Evolutionary conservation across 2,329 filamentous ascomycete genomes (phyloP).

Genomic region (Exophiala viscosa): DNA sequence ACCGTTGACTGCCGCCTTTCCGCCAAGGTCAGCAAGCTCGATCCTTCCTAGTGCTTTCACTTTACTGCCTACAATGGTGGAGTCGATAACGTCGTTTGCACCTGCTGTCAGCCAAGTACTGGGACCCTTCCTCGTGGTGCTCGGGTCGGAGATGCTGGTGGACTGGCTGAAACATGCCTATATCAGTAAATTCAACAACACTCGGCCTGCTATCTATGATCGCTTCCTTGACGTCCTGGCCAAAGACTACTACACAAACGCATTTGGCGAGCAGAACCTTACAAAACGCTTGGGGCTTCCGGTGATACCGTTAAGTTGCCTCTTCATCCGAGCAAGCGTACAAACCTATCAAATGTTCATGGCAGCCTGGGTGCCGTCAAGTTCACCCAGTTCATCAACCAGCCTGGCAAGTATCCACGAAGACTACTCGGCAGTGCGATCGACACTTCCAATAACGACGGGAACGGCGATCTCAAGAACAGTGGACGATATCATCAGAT

Average conservation of each 20-base stretch:
- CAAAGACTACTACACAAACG: slow-evolving; percentile 97
- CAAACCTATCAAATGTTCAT: slow-evolving; percentile 99
- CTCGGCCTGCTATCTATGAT: slow-evolving; percentile 82
- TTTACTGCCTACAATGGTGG: slow-evolving; percentile 63
- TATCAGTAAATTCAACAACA: slow-evolving; percentile 98
- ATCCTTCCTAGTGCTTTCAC: slow-evolving; percentile 90
- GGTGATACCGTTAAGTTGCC: slow-evolving; percentile 83
- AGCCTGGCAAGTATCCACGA: slow-evolving; percentile 44
- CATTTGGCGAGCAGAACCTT: slow-evolving; percentile 84
- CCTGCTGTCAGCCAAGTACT: slow-evolving; percentile 69
- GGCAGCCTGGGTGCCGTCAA: slow-evolving; percentile 69
- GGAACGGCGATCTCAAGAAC: slow-evolving; percentile 52
- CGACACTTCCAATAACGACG: slow-evolving; percentile 56
- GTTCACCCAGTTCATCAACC: slow-evolving; percentile 31
- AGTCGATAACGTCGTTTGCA: slow-evolving; percentile 43
- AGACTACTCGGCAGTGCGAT: slow-evolving; percentile 58
- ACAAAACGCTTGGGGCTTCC: slow-evolving; percentile 86
- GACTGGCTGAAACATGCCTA: slow-evolving; percentile 98
- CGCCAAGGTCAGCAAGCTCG: slow-evolving; percentile 57
- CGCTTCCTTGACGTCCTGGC: slow-evolving; percentile 89
- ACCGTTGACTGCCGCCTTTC: slow-evolving; percentile 49
- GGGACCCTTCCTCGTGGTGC: slow-evolving; percentile 86
- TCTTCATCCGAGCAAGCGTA: slow-evolving; percentile 90
- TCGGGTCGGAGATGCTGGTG: slow-evolving; percentile 94
- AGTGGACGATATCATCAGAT: slow-evolving; percentile 37